A percentile compares a stretch with the other conserved stretches of the same genome.
phyloP scores from a whole-genome alignment of 2,329 filamentous ascomycete genomes.

The Aspergillus nomiae region DNA sequence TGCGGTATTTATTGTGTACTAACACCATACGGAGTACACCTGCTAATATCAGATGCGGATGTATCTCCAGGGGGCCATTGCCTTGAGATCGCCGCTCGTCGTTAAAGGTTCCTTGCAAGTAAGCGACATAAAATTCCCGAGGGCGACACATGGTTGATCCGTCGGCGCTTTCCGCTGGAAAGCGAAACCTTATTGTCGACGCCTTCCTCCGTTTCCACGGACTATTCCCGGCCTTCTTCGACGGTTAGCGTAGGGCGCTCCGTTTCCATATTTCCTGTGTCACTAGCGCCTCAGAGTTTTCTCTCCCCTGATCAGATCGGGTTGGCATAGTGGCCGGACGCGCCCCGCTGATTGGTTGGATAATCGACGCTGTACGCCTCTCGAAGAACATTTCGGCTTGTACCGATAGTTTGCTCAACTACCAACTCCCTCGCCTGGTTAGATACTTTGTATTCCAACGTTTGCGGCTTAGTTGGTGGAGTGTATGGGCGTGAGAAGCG shows the following conservation, averaged over 20 bases:
- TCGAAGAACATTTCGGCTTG: not conserved
- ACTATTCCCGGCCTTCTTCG: slow-evolving; percentile 6
- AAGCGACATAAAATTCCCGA: not conserved
- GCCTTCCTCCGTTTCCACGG: slow-evolving; percentile 7
- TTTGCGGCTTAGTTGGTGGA: not conserved
- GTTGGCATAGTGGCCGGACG: not conserved
- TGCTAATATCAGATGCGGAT: not conserved
- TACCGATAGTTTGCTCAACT: not conserved
- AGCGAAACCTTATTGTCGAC: slow-evolving; percentile 2
- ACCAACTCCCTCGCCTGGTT: slow-evolving; percentile 5
- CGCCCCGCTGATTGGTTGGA: slow-evolving; percentile 1
- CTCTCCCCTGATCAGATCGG: slow-evolving; percentile 5
- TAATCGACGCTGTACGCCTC: not conserved
- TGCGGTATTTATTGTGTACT: not conserved
- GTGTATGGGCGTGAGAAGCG: not conserved
- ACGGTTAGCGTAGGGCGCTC: slow-evolving; percentile 6
- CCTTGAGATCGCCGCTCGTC: not conserved
- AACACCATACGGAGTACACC: not conserved
- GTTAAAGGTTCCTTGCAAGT: not conserved
- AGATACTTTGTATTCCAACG: not conserved
- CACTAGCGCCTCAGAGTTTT: slow-evolving; percentile 13
- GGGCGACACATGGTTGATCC: not conserved
- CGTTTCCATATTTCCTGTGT: slow-evolving; percentile 1
- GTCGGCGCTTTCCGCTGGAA: slow-evolving; percentile 14
- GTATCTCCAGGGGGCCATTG: not conserved